Evolutionary conservation across 805 yeast genomes (phyloP).

Genomic region (Myxozyma nipponensis): DNA sequence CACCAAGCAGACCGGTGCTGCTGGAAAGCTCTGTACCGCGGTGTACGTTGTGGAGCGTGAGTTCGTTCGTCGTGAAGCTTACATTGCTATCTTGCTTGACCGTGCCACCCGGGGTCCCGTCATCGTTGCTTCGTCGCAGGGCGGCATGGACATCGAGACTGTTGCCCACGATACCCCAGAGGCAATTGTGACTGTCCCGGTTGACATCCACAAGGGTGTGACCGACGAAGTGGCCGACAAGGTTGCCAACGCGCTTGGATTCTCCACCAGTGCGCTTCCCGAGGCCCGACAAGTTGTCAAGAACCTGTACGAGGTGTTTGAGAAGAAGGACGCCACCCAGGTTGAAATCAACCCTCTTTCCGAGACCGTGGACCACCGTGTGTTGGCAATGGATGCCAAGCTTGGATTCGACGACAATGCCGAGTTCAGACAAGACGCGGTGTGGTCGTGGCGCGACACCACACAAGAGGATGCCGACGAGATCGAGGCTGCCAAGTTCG

Average conservation of each 20-base stretch:
- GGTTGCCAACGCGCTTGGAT: slow-evolving; percentile 78
- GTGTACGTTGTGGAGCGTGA: slow-evolving; percentile 95
- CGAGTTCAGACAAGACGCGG: slow-evolving; percentile 87
- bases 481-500: slow-evolving; percentile 83
- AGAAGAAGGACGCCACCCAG: slow-evolving; percentile 93
- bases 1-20: slow-evolving; percentile 97
- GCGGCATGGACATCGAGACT: slow-evolving; percentile 99
- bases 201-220: slow-evolving; percentile 75
- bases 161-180: slow-evolving; percentile 89
- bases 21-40: slow-evolving; percentile 95
- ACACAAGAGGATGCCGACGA: slow-evolving; percentile 98
- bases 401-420: slow-evolving; percentile 98
- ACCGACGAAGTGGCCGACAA: slow-evolving; percentile 69
- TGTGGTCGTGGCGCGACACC: slow-evolving; percentile 93
- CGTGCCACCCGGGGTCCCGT: slow-evolving; percentile 85
- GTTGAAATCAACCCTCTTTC: slow-evolving; percentile 98
- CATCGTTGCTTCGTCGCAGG: slow-evolving; percentile 94
- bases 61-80: slow-evolving; percentile 90
- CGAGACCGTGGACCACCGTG: slow-evolving; percentile 85
- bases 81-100: slow-evolving; percentile 91
- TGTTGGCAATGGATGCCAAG: slow-evolving; percentile 98
- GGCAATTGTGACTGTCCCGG: slow-evolving; percentile 83
- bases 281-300: slow-evolving; percentile 85
- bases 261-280: slow-evolving; percentile 67
- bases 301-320: slow-evolving; percentile 83